A percentile compares a stretch with the other conserved stretches of the same genome.
Evolutionary conservation across 1,139 yeast species (phyloP).

Genomic region (Candida sp.): DNA sequence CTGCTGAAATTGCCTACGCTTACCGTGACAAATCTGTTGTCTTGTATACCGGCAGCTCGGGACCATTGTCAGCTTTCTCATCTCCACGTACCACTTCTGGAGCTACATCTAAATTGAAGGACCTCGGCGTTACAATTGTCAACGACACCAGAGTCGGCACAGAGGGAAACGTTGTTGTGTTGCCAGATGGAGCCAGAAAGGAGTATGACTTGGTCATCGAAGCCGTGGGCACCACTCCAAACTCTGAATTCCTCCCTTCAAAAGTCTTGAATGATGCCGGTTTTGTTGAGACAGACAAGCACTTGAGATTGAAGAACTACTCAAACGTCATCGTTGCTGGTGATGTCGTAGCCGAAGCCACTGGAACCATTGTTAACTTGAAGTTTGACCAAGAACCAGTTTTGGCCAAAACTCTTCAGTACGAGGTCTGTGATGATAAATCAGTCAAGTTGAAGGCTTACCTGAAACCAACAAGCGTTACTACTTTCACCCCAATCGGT

Average conservation of each 20-base stretch:
- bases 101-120: slow-evolving; percentile 20
- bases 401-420: slow-evolving; percentile 19
- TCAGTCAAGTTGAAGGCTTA: slow-evolving; percentile 17
- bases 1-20: slow-evolving; percentile 35
- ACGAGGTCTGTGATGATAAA: slow-evolving; percentile 19
- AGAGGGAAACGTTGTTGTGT: slow-evolving; percentile 9
- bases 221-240: slow-evolving; percentile 24
- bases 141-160: slow-evolving; percentile 19
- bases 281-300: slow-evolving; percentile 27
- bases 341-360: slow-evolving; percentile 30
- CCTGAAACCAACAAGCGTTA: slow-evolving; percentile 11
- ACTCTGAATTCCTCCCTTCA: slow-evolving; percentile 25
- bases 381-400: slow-evolving; percentile 24
- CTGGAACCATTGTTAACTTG: slow-evolving; percentile 28
- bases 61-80: slow-evolving; percentile 24
- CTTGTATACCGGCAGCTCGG: slow-evolving; percentile 29
- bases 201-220: slow-evolving; percentile 33
- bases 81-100: slow-evolving; percentile 19
- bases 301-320: slow-evolving; percentile 25
- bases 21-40: slow-evolving; percentile 24
- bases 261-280: slow-evolving; percentile 22
- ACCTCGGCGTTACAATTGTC: slow-evolving; percentile 29
- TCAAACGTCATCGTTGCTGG: slow-evolving; percentile 35
- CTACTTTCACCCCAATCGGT: slow-evolving; percentile 35
- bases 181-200: slow-evolving; percentile 20